Base-by-base conservation (phyloP, 148 eudicot genomes). In the Fagopyrum esculentum region DNA sequence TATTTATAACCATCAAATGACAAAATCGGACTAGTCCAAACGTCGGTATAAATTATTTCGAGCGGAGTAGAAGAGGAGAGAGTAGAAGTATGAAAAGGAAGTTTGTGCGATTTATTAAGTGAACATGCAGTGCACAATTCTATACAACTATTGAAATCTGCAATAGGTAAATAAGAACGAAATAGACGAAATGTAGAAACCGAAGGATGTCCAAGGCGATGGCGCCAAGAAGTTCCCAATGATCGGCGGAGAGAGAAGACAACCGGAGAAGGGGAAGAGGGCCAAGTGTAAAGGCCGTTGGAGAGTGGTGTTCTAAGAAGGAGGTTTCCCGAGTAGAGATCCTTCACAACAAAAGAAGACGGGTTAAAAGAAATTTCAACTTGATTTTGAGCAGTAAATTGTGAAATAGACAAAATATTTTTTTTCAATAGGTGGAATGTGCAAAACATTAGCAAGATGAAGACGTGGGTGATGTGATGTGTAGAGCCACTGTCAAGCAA, bases 91-190 rank as follows among this genome's bases (percentile, higher is more conserved):
- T 30, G 7, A 57, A 81, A 81, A 0, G 78, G 71, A 4, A 57
- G 45, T n/a, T 77, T 77, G 16, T 77, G 80, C 9, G 47, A 69
- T 74, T 81, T 82, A 78, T 75, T 75, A 12, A 45, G 6, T 0
- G 16, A 6, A 49, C 61, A 78, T 4, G 77, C n/a, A 51, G 50
- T 45, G 72, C 84, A 81, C 5, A 22, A 22, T 0, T 22, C 26
- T 0, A 22, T 0, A 22, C 26, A 22, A 0, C 26, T 22, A 22
- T 22, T 22, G 0, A 22, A 22, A 0, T 22, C 0, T 0, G 26
- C 26, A 22, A 22, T 4, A 49, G 47, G 16, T 19, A 9, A 26
- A 16, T 46, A 61, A 30, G n/a, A 15, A 73, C 16, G 8, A 73
- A 0, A 9, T 10, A 55, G 17, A 10, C 9, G 63, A 69, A 74